phyloP scores from a whole-genome alignment of 2,329 filamentous ascomycete species.

The Pseudogymnoascus pannorum region DNA sequence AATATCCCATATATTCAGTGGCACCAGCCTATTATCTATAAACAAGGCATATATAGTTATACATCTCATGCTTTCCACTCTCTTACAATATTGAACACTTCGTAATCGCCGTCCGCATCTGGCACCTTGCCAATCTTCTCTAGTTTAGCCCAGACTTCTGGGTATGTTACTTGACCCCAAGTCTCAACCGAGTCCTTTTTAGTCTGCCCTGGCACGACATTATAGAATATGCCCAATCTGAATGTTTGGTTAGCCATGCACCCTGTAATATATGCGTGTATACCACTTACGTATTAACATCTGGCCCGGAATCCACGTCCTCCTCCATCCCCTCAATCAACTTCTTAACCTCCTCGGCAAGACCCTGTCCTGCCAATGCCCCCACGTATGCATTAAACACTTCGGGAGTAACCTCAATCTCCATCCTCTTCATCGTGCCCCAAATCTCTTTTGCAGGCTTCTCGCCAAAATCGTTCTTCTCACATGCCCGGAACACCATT shows the following conservation, averaged over 20 bases:
- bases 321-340: slow-evolving; percentile 60
- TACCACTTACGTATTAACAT: slow-evolving; percentile 59
- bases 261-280: neutral
- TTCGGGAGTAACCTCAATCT: slow-evolving; percentile 65
- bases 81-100: slow-evolving; percentile 22
- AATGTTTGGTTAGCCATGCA: neutral
- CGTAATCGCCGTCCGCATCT: slow-evolving; percentile 23
- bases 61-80: slow-evolving; percentile 12
- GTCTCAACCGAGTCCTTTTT: slow-evolving; percentile 63
- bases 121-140: slow-evolving; percentile 21
- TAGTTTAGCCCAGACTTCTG: slow-evolving; percentile 61
- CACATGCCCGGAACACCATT: slow-evolving; percentile 73
- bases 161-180: slow-evolving; percentile 65
- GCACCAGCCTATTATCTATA: neutral
- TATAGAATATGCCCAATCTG: slow-evolving; percentile 70
- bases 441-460: slow-evolving; percentile 60
- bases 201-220: slow-evolving; percentile 57
- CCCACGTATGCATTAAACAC: slow-evolving; percentile 74
- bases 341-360: slow-evolving; percentile 59
- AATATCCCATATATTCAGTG: slow-evolving; percentile 2
- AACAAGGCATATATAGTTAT: neutral
- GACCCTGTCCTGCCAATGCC: slow-evolving; percentile 65
- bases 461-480: slow-evolving; percentile 52
- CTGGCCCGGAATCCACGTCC: slow-evolving; percentile 60
- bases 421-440: slow-evolving; percentile 63